Conservation (phyloP, 1,284 basidiomycete species). For the Sanghuangporus sanghuang region DNA sequence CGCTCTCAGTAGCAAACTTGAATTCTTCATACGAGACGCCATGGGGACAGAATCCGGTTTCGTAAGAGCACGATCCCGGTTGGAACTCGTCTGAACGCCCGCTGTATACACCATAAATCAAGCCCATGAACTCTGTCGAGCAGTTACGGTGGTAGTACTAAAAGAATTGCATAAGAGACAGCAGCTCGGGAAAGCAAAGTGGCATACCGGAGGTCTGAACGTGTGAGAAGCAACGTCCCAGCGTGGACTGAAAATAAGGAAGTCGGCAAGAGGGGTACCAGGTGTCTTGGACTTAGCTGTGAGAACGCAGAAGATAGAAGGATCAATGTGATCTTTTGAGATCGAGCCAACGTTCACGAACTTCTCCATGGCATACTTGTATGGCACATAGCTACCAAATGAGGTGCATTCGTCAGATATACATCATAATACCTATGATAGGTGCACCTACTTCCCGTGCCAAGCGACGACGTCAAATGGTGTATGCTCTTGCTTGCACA, state of each 20-base stretch:
- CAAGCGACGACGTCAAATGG: conserved; percentile 74
- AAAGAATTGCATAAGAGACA: not conserved
- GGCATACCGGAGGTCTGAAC: conserved; percentile 36
- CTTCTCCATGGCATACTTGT: conserved; percentile 65
- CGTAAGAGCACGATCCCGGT: conserved; percentile 55
- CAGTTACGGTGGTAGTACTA: conserved; percentile 65
- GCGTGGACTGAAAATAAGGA: conserved; percentile 56
- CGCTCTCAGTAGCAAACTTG: conserved; percentile 45
- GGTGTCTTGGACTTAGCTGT: conserved; percentile 57
- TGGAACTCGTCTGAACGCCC: conserved; percentile 57
- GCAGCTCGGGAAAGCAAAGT: conserved; percentile 13
- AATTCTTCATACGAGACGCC: conserved; percentile 57
- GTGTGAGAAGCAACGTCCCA: conserved; percentile 57
- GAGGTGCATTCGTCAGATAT: not conserved
- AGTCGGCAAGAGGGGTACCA: conserved; percentile 53
- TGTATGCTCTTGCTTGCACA: conserved; percentile 57
- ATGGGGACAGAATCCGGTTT: conserved; percentile 58
- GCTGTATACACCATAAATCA: conserved; percentile 54
- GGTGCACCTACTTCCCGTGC: conserved; percentile 28
- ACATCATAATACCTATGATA: not conserved
- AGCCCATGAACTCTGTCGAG: conserved; percentile 56
- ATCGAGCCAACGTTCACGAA: conserved; percentile 65
- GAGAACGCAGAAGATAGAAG: conserved; percentile 60
- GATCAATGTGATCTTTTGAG: conserved; percentile 61
- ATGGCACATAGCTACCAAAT: conserved; percentile 55